Evolutionary conservation across 129 eudicot species (phyloP).

Genomic region (Solidago caesia): DNA sequence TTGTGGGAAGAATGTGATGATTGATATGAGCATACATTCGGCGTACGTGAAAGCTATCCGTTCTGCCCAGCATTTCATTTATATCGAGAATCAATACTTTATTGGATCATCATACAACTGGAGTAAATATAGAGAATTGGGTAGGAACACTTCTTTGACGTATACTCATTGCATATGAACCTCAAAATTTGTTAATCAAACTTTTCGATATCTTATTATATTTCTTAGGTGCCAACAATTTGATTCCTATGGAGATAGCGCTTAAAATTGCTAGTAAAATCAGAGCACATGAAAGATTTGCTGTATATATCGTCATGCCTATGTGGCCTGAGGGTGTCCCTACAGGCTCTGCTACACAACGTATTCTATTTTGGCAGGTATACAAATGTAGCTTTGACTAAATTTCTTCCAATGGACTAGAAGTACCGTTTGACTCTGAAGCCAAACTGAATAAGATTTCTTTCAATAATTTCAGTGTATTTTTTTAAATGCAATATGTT

Average conservation of each 20-base stretch:
- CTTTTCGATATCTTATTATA: slow-evolving; percentile 10
- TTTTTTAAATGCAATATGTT: background rate
- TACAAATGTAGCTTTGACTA: background rate
- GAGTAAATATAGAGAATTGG: slow-evolving; percentile 58
- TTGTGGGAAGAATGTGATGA: slow-evolving; percentile 84
- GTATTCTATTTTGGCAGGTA: slow-evolving; percentile 92
- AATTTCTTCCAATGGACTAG: background rate
- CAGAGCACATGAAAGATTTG: slow-evolving; percentile 80
- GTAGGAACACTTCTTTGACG: slow-evolving; percentile 35
- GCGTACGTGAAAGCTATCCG: slow-evolving; percentile 91
- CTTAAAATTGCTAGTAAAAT: slow-evolving; percentile 75
- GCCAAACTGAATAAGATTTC: background rate
- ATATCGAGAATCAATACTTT: slow-evolving; percentile 87
- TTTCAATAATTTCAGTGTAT: background rate
- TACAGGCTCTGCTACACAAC: slow-evolving; percentile 72
- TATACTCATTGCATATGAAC: slow-evolving; percentile 8
- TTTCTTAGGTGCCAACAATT: slow-evolving; percentile 80
- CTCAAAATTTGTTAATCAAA: slow-evolving; percentile 14
- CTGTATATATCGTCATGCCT: slow-evolving; percentile 81
- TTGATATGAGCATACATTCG: slow-evolving; percentile 91
- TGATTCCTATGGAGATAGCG: slow-evolving; percentile 91
- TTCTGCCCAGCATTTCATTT: slow-evolving; percentile 81
- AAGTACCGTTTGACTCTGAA: background rate
- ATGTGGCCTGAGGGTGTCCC: slow-evolving; percentile 99
- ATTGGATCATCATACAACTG: slow-evolving; percentile 89